Conservation (phyloP, 345 rosid genomes). For the Lepidium didymum region DNA sequence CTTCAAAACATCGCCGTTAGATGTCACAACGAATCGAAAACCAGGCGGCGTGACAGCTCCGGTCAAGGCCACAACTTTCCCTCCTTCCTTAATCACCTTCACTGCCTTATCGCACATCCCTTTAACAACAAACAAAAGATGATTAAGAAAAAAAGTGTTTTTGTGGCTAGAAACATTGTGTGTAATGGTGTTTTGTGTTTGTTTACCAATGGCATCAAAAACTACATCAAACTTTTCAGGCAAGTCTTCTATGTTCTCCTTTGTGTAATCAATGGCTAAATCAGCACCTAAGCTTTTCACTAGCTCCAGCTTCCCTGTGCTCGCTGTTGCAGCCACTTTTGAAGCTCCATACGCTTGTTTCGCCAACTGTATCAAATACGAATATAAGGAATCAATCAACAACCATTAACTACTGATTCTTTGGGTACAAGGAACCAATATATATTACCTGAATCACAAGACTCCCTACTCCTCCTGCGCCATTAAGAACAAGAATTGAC, state of each 20-base stretch:
- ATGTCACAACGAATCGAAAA: slow-evolving; percentile 86
- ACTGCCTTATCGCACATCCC: slow-evolving; percentile 94
- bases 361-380: slow-evolving; percentile 45
- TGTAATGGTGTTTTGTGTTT: neutral
- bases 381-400: neutral
- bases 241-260: slow-evolving; percentile 72
- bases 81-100: slow-evolving; percentile 80
- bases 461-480: slow-evolving; percentile 97
- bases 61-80: slow-evolving; percentile 83
- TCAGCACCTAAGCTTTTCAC: slow-evolving; percentile 81
- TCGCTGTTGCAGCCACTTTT: slow-evolving; percentile 77
- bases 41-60: slow-evolving; percentile 93
- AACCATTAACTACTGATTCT: neutral
- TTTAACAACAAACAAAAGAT: slow-evolving; percentile 4
- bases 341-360: slow-evolving; percentile 89
- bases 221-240: slow-evolving; percentile 76
- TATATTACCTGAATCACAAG: slow-evolving; percentile 73
- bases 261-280: slow-evolving; percentile 84
- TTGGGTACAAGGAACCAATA: neutral
- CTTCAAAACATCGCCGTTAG: slow-evolving; percentile 70
- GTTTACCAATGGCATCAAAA: slow-evolving; percentile 82
- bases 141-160: neutral
- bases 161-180: neutral
- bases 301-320: slow-evolving; percentile 64
- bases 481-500: slow-evolving; percentile 79